A percentile compares a stretch with the other conserved stretches of the same genome.
phyloP scores from a whole-genome alignment of 2,329 filamentous ascomycete species.

The Chaetomiaceae sp. region DNA sequence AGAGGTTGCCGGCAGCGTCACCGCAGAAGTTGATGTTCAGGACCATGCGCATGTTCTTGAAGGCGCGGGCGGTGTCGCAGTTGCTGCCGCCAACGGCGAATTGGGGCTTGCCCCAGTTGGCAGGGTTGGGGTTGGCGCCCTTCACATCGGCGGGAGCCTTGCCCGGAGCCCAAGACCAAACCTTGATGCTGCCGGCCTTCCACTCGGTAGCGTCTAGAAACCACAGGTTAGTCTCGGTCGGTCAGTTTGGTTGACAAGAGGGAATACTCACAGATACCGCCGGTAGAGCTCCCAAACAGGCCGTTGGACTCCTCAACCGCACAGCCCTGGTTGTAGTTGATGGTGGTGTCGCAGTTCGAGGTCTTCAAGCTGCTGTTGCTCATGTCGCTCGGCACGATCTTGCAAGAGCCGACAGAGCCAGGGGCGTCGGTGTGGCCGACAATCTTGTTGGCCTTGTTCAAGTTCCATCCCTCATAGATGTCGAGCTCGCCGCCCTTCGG shows the following conservation, averaged over 20 bases:
- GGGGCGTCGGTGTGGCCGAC: slow-evolving; percentile 50
- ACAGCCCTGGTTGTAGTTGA: slow-evolving; percentile 40
- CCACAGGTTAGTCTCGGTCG: slow-evolving; percentile 1
- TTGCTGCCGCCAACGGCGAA: slow-evolving; percentile 52
- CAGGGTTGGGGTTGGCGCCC: slow-evolving; percentile 52
- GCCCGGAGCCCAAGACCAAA: slow-evolving; percentile 37
- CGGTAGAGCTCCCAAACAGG: slow-evolving; percentile 35
- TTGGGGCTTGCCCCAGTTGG: slow-evolving; percentile 59
- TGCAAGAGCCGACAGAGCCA: slow-evolving; percentile 33
- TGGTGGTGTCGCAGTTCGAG: slow-evolving; percentile 41
- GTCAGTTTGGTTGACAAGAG: background rate
- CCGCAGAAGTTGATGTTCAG: slow-evolving; percentile 74
- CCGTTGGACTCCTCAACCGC: slow-evolving; percentile 35
- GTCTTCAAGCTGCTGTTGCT: slow-evolving; percentile 28
- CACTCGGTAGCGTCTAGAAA: slow-evolving; percentile 41
- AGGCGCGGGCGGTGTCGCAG: slow-evolving; percentile 61
- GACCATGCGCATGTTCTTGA: slow-evolving; percentile 65
- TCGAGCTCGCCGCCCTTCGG: slow-evolving; percentile 61
- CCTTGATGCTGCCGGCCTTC: slow-evolving; percentile 37
- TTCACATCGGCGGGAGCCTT: slow-evolving; percentile 33
- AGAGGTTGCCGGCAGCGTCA: slow-evolving; percentile 52
- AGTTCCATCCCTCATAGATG: slow-evolving; percentile 63
- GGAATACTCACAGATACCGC: slow-evolving; percentile 37
- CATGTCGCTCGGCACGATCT: slow-evolving; percentile 30
- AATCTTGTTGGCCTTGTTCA: slow-evolving; percentile 48